These are phyloP conservation scores for Dioscorea cayenensis DNA, from an alignment of 116 monocot genomes.

Conservation along the genomic window DNA sequence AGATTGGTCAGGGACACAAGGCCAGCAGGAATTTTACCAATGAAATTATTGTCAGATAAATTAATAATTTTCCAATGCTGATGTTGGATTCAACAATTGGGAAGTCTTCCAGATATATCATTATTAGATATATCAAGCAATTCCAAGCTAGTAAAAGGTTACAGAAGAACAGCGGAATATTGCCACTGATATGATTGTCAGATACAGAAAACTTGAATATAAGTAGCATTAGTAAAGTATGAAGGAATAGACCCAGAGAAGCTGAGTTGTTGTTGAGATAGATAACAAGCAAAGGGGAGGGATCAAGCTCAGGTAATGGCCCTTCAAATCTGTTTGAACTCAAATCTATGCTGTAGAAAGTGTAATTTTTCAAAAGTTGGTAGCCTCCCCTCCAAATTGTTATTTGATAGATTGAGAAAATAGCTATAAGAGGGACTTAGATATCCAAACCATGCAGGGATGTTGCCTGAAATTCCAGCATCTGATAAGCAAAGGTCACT, in stretches of 20 bases:
- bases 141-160: too few species aligned
- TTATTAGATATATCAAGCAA: too few species aligned
- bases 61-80: too few species aligned
- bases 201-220: background rate
- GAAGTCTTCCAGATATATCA: too few species aligned
- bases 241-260: conserved; percentile 1
- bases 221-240: too few species aligned
- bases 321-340: background rate
- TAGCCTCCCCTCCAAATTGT: background rate
- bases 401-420: background rate
- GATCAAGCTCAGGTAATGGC: background rate
- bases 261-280: conserved; percentile 2
- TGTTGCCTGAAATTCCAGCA: conserved; percentile 3
- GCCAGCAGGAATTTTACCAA: too few species aligned
- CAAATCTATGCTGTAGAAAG: background rate
- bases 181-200: background rate
- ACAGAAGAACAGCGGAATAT: too few species aligned
- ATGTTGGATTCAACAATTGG: too few species aligned
- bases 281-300: background rate
- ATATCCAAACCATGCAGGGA: conserved; percentile 5
- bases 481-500: background rate
- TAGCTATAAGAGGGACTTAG: background rate
- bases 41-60: too few species aligned
- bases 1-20: too few species aligned
- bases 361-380: background rate